These are phyloP conservation scores for Phytophthora parvispora DNA, from an alignment of 352 stramenopile genomes.

Conservation along the genomic window DNA sequence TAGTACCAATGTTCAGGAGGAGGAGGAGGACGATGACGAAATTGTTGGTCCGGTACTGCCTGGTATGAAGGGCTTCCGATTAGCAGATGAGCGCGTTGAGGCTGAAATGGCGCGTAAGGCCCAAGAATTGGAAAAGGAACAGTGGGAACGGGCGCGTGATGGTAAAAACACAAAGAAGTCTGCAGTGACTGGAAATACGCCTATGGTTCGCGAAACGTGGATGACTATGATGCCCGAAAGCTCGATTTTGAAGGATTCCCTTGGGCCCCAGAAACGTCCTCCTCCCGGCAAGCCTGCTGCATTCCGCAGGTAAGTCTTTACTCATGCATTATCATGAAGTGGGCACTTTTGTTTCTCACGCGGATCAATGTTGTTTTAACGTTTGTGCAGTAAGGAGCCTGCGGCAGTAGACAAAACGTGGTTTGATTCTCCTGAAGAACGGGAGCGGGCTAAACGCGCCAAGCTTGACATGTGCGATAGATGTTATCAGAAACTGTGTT, in stretches of 20 bases:
- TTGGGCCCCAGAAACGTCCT: slow-evolving; percentile 63
- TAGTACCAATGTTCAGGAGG: slow-evolving; percentile 6
- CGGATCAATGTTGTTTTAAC: slow-evolving; percentile 9
- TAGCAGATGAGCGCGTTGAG: slow-evolving; percentile 75
- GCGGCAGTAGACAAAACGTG: slow-evolving; percentile 81
- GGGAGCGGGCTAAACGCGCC: slow-evolving; percentile 79
- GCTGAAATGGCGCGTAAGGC: slow-evolving; percentile 75
- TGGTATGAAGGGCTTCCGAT: slow-evolving; percentile 82
- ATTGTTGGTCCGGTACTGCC: slow-evolving; percentile 78
- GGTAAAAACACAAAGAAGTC: slow-evolving; percentile 8
- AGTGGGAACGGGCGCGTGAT: slow-evolving; percentile 59
- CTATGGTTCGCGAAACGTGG: slow-evolving; percentile 73
- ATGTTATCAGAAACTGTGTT: neutral
- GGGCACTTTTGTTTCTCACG: neutral
- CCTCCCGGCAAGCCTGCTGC: slow-evolving; percentile 62
- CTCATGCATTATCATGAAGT: neutral
- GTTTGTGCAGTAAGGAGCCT: slow-evolving; percentile 69
- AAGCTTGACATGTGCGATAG: slow-evolving; percentile 82
- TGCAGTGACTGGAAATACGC: slow-evolving; percentile 17
- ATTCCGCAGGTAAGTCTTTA: slow-evolving; percentile 58
- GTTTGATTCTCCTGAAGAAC: slow-evolving; percentile 87
- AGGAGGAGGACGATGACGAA: slow-evolving; percentile 57
- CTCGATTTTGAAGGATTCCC: slow-evolving; percentile 77
- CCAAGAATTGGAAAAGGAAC: slow-evolving; percentile 66
- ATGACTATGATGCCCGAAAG: slow-evolving; percentile 90